Conservation (phyloP, 1,139 yeast species). For the Torulaspora globosa region DNA sequence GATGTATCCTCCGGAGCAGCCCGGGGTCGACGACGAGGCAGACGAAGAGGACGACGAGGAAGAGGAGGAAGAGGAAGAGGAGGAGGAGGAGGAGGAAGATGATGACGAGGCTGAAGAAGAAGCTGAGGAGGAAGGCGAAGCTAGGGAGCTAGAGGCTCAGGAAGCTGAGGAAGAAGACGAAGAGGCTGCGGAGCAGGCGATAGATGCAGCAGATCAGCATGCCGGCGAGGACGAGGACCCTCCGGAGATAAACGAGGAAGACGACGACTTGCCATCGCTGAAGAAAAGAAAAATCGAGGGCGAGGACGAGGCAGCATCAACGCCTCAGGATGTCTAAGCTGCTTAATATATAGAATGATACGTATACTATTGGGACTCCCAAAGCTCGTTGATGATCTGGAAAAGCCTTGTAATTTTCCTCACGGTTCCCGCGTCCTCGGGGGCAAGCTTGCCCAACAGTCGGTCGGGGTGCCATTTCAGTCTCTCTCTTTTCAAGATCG, state of each 20-base stretch:
- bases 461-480: slow-evolving; percentile 70
- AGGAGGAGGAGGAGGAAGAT: slow-evolving; percentile 48
- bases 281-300: slow-evolving; percentile 15
- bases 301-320: slow-evolving; percentile 14
- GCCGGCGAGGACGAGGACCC: slow-evolving; percentile 40
- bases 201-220: slow-evolving; percentile 40
- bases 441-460: slow-evolving; percentile 15
- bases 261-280: slow-evolving; percentile 17
- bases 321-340: slow-evolving; percentile 19
- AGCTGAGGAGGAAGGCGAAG: slow-evolving; percentile 40
- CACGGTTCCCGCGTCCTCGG: slow-evolving; percentile 12
- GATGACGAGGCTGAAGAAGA: slow-evolving; percentile 43
- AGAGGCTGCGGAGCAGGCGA: slow-evolving; percentile 36
- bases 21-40: slow-evolving; percentile 52
- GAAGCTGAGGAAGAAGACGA: slow-evolving; percentile 28
- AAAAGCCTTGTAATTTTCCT: slow-evolving; percentile 38
- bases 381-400: slow-evolving; percentile 41
- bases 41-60: slow-evolving; percentile 57
- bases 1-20: slow-evolving; percentile 76
- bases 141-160: slow-evolving; percentile 36
- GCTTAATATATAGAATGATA: background rate
- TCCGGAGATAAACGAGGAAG: slow-evolving; percentile 33
- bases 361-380: slow-evolving; percentile 28
- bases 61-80: slow-evolving; percentile 52
- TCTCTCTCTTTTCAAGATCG: slow-evolving; percentile 48